phyloP scores from a whole-genome alignment of 495 filamentous ascomycete species.

The Aspergillus sclerotiicarbonarius region DNA sequence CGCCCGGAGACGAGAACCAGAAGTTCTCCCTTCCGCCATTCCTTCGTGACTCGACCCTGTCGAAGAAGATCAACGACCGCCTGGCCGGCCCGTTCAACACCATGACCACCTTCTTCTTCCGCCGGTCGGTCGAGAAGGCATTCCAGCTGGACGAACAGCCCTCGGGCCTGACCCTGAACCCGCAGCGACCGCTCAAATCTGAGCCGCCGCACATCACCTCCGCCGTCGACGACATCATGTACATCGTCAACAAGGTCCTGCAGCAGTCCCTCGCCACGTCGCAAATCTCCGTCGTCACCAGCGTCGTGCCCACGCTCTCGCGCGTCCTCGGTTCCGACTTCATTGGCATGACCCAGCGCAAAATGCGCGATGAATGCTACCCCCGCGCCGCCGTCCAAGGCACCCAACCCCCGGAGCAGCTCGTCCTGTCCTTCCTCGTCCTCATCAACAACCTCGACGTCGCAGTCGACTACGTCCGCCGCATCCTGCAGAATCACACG shows the following conservation, averaged over 20 bases:
- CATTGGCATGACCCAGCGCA: constrained; percentile 93
- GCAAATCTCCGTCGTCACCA: constrained; percentile 69
- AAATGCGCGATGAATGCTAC: constrained; percentile 94
- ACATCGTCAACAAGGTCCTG: constrained; percentile 90
- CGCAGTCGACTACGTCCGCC: constrained; percentile 80
- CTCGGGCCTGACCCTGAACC: constrained; percentile 69
- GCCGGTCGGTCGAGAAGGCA: constrained; percentile 91
- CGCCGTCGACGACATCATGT: constrained; percentile 98
- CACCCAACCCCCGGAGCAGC: constrained; percentile 76
- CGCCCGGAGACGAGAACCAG: constrained; percentile 27
- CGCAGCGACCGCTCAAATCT: constrained; percentile 59
- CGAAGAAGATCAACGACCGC: constrained; percentile 68
- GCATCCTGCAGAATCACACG: constrained; percentile 72
- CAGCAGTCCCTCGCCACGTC: constrained; percentile 83
- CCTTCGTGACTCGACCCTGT: constrained; percentile 69
- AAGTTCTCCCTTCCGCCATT: constrained; percentile 59
- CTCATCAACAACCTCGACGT: constrained; percentile 94
- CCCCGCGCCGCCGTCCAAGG: constrained; percentile 73
- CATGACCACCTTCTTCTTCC: constrained; percentile 94
- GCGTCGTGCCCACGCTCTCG: constrained; percentile 75
- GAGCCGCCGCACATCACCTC: constrained; percentile 91
- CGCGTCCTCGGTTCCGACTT: constrained; percentile 91
- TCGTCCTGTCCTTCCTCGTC: constrained; percentile 80
- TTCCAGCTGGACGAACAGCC: constrained; percentile 98
- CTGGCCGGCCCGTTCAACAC: constrained; percentile 76